These are phyloP conservation scores for Gypsophila paniculata DNA, from an alignment of 179 eudicot genomes.

Conservation along the genomic window DNA sequence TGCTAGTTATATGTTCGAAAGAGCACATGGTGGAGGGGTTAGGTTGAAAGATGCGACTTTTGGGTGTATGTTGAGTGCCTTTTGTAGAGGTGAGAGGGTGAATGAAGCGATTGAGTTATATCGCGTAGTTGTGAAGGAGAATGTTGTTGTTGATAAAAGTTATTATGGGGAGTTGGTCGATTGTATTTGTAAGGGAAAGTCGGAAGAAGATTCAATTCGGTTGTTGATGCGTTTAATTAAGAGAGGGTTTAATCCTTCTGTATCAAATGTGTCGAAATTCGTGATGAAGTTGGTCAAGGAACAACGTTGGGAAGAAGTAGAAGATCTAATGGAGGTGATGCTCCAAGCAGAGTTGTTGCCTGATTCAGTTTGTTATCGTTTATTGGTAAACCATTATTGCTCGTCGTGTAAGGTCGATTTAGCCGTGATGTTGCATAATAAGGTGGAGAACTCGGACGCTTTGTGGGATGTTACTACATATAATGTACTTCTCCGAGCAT, in stretches of 20 bases:
- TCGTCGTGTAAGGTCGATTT: constrained; percentile 43
- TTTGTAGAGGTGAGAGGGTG: constrained; percentile 44
- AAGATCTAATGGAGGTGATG: constrained; percentile 45
- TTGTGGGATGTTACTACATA: constrained; percentile 51
- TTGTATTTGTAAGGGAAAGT: constrained; percentile 47
- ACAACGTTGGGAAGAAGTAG: constrained; percentile 50
- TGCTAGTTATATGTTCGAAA: constrained; percentile 45
- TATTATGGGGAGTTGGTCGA: constrained; percentile 43
- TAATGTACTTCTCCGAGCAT: constrained; percentile 48
- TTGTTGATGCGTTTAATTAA: constrained; percentile 46
- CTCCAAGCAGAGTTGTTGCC: constrained; percentile 42
- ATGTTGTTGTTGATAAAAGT: constrained; percentile 31
- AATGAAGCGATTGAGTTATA: constrained; percentile 51
- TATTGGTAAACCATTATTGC: constrained; percentile 55
- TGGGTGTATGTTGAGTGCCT: constrained; percentile 52
- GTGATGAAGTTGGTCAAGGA: constrained; percentile 42
- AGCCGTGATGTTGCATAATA: constrained; percentile 53
- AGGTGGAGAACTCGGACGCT: constrained; percentile 40
- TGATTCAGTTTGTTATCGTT: constrained; percentile 50
- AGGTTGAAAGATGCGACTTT: constrained; percentile 41
- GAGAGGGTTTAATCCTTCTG: constrained; percentile 43
- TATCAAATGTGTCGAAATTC: constrained; percentile 38
- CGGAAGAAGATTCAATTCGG: constrained; percentile 35
- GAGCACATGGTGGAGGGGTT: constrained; percentile 39
- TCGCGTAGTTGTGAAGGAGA: constrained; percentile 29